Evolutionary conservation across 805 yeast genomes (phyloP).

Genomic region (Candida manassasensis): DNA sequence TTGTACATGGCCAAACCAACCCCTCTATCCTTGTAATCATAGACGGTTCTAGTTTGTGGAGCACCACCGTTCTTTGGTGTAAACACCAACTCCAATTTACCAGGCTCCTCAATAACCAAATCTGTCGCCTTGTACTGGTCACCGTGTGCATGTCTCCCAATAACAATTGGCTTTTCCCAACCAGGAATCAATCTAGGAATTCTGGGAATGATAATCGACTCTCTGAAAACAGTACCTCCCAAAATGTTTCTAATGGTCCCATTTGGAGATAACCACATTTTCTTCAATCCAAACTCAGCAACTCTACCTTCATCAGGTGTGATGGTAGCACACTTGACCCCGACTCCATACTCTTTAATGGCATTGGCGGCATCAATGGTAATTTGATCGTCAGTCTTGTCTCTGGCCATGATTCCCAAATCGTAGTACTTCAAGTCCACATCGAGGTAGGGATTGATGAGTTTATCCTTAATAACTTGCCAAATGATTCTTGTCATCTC

Average conservation of each 20-base stretch:
- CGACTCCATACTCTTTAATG: slow-evolving; percentile 69
- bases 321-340: slow-evolving; percentile 80
- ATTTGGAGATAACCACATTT: slow-evolving; percentile 85
- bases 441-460: slow-evolving; percentile 65
- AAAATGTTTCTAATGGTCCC: slow-evolving; percentile 79
- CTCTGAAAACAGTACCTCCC: slow-evolving; percentile 82
- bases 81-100: slow-evolving; percentile 60
- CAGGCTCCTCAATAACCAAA: slow-evolving; percentile 60
- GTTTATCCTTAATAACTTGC: slow-evolving; percentile 65
- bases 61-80: slow-evolving; percentile 58
- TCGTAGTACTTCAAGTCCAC: slow-evolving; percentile 75
- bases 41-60: slow-evolving; percentile 47
- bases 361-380: slow-evolving; percentile 79
- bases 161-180: slow-evolving; percentile 79
- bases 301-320: slow-evolving; percentile 83
- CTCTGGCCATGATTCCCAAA: slow-evolving; percentile 63
- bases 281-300: slow-evolving; percentile 63
- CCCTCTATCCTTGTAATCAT: slow-evolving; percentile 61
- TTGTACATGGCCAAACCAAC: slow-evolving; percentile 82
- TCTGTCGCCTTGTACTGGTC: slow-evolving; percentile 84
- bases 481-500: slow-evolving; percentile 86
- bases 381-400: slow-evolving; percentile 65
- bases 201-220: slow-evolving; percentile 74
- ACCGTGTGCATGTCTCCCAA: slow-evolving; percentile 84
- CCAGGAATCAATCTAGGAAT: slow-evolving; percentile 74